These are phyloP conservation scores for Moesziomyces antarcticus DNA, from an alignment of 1,284 basidiomycete genomes.

Conservation along the genomic window DNA sequence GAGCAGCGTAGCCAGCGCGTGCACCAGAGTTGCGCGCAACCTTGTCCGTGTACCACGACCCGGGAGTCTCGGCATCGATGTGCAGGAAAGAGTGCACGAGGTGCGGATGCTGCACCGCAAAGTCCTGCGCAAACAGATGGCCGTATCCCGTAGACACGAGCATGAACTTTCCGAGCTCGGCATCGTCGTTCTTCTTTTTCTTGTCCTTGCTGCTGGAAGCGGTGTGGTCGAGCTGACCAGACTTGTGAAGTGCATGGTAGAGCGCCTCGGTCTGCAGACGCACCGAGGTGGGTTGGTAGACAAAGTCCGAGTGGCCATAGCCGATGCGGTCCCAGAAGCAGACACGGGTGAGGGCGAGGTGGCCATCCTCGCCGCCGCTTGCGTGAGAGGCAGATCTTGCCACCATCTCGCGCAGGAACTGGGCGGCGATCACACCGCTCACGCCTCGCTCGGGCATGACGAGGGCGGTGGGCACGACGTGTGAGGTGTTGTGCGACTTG, in stretches of 20 bases:
- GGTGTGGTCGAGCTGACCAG: constrained; percentile 18
- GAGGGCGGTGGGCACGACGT: constrained; percentile 44
- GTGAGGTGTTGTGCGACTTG: constrained; percentile 12
- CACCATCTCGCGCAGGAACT: constrained; percentile 57
- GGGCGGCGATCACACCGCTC: constrained; percentile 41
- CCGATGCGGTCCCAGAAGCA: constrained; percentile 58
- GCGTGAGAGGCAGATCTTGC: constrained; percentile 8
- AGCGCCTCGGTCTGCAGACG: constrained; percentile 40
- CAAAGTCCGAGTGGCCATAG: constrained; percentile 50
- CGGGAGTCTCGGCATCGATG: constrained; percentile 54
- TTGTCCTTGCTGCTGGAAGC: constrained; percentile 1
- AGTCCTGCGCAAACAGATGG: constrained; percentile 49
- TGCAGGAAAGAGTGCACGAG: constrained; percentile 54
- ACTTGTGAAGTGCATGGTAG: constrained; percentile 34
- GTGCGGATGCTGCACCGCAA: constrained; percentile 50
- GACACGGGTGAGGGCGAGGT: constrained; percentile 44
- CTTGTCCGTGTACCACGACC: constrained; percentile 46
- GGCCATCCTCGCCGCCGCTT: constrained; percentile 42
- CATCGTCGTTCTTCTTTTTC: constrained; percentile 17
- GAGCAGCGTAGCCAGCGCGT: constrained; percentile 46
- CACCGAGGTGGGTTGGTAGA: constrained; percentile 33
- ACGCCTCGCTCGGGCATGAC: constrained; percentile 55
- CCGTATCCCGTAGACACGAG: constrained; percentile 54
- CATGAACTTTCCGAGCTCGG: constrained; percentile 44
- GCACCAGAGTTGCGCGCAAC: constrained; percentile 34